Percentiles rank a stretch among this genome's conserved stretches.
These are phyloP conservation scores for Chaetomiaceae sp. DNA, from an alignment of 2,329 filamentous ascomycete genomes.

Conservation along the genomic window DNA sequence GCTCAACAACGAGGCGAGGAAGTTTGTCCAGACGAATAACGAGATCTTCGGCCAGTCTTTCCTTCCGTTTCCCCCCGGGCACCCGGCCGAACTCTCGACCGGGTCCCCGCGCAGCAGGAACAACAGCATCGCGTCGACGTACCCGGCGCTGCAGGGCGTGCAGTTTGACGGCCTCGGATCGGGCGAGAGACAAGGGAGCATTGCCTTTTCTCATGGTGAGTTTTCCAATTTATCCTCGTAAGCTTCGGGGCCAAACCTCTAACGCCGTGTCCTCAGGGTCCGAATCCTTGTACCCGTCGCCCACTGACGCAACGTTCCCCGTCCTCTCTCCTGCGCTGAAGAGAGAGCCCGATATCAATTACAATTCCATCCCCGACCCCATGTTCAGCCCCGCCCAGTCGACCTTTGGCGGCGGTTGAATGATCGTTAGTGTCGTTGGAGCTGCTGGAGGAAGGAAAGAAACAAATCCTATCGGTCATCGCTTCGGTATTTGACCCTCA, in stretches of 20 bases:
- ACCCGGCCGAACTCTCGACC: slow-evolving; percentile 1
- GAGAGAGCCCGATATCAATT: slow-evolving; percentile 29
- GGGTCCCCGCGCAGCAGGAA: slow-evolving; percentile 21
- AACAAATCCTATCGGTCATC: background rate
- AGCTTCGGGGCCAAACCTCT: background rate
- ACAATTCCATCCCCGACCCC: slow-evolving; percentile 36
- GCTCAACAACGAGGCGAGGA: slow-evolving; percentile 48
- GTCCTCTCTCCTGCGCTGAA: slow-evolving; percentile 20
- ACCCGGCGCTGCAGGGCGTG: slow-evolving; percentile 15
- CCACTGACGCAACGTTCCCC: slow-evolving; percentile 20
- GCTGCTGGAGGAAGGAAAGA: background rate
- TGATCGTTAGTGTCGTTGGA: background rate
- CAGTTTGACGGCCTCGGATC: slow-evolving; percentile 15
- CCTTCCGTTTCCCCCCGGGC: slow-evolving; percentile 2
- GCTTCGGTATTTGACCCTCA: too few relatives aligned
- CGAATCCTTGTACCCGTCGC: slow-evolving; percentile 21
- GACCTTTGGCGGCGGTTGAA: slow-evolving; percentile 3
- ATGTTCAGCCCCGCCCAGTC: slow-evolving; percentile 27
- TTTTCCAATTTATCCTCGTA: background rate
- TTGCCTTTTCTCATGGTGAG: slow-evolving; percentile 25
- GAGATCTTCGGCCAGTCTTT: slow-evolving; percentile 20
- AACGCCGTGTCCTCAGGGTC: slow-evolving; percentile 1
- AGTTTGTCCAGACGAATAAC: slow-evolving; percentile 36
- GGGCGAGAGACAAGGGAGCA: slow-evolving; percentile 22
- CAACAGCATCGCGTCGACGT: slow-evolving; percentile 20